Evolutionary conservation across 2,329 filamentous ascomycete genomes (phyloP).

Genomic region (Teratosphaeria viscida): DNA sequence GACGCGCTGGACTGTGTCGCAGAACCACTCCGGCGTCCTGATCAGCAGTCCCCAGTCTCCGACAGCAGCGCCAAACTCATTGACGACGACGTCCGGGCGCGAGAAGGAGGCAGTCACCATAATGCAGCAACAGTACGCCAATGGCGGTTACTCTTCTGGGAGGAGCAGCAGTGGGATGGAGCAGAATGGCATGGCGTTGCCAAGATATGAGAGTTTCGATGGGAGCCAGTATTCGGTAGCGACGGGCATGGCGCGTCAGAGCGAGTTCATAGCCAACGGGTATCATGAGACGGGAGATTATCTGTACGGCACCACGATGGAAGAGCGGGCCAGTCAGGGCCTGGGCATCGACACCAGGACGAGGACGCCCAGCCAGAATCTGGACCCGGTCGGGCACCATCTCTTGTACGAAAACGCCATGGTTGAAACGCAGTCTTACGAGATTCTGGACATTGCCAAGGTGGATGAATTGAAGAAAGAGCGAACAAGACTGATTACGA

Average conservation of each 20-base stretch:
- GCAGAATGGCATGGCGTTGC: constrained; percentile 4
- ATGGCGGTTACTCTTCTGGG: constrained; percentile 11
- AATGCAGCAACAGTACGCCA: constrained; percentile 17
- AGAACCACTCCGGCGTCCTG: constrained; percentile 3
- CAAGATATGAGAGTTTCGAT: constrained; percentile 19
- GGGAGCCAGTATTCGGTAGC: constrained; percentile 18
- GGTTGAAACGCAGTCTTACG: constrained; percentile 73
- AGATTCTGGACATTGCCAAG: constrained; percentile 82
- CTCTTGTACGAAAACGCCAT: constrained; percentile 89
- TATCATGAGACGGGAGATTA: constrained; percentile 14
- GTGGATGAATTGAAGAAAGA: constrained; percentile 88
- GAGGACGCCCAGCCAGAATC: constrained; percentile 13
- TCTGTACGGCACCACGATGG: constrained; percentile 13
- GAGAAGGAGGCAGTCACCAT: background rate
- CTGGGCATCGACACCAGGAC: constrained; percentile 20
- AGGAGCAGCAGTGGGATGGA: constrained; percentile 4
- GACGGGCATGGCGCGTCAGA: background rate
- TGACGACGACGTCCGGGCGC: background rate
- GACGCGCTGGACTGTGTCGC: constrained; percentile 12
- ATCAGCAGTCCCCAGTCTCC: background rate
- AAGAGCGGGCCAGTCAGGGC: constrained; percentile 15
- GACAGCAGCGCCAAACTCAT: constrained; percentile 1
- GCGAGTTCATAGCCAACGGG: background rate
- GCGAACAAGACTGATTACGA: constrained; percentile 56
- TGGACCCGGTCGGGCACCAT: constrained; percentile 67